Conservation (phyloP, 1,139 yeast genomes). For the Pichia sp. region DNA sequence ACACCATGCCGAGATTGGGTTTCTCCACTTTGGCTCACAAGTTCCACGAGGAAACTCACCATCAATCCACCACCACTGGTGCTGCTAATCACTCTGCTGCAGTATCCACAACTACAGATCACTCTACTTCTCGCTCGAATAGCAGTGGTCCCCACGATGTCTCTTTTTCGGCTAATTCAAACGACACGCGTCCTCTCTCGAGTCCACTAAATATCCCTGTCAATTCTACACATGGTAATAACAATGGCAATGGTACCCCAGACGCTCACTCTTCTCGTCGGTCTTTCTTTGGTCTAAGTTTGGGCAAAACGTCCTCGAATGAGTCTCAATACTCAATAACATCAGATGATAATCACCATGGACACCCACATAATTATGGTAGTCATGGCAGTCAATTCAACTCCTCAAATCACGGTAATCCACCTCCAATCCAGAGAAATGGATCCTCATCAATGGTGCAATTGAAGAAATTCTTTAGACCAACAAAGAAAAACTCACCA, state of each 20-base stretch:
- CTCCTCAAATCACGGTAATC: conserved; percentile 3
- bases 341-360: conserved; percentile 22
- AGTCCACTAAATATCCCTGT: too few relatives aligned
- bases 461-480: conserved; percentile 30
- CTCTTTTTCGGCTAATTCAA: not conserved
- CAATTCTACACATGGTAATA: not conserved
- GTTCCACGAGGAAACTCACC: conserved; percentile 10
- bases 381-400: conserved; percentile 1
- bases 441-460: conserved; percentile 35
- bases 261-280: conserved; percentile 17
- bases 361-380: conserved; percentile 1
- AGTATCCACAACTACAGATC: not conserved
- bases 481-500: conserved; percentile 21
- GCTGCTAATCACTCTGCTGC: not conserved
- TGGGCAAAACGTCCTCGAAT: conserved; percentile 25
- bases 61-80: not conserved
- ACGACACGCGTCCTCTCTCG: too few relatives aligned
- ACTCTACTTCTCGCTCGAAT: not conserved
- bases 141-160: not conserved
- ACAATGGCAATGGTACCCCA: not conserved
- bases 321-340: conserved; percentile 20
- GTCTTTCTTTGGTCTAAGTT: conserved; percentile 24
- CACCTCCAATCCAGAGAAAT: conserved; percentile 24
- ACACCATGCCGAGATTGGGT: conserved; percentile 11
- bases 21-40: conserved; percentile 11